Evolutionary conservation across 176 grass and related monocot genomes (phyloP).

Genomic region (Phragmites australis): DNA sequence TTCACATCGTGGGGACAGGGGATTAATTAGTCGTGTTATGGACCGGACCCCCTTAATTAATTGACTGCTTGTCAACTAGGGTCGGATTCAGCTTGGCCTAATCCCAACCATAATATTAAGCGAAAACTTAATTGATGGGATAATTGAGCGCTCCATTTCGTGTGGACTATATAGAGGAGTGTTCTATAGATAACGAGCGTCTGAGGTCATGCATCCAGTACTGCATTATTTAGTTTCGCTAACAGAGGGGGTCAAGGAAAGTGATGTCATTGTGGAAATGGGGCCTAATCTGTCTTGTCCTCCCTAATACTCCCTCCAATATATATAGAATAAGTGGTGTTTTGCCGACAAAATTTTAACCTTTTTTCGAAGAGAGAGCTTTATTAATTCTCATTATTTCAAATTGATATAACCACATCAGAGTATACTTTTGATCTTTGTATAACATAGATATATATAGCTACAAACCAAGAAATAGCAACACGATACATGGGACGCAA

Average conservation of each 20-base stretch:
- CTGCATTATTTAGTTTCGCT: slow-evolving; percentile 40
- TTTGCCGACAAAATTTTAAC: slow-evolving; percentile 10
- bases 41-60: slow-evolving; percentile 44
- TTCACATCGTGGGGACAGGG: slow-evolving; percentile 51
- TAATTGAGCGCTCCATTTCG: not conserved
- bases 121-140: not conserved
- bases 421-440: no score
- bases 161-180: no score
- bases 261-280: slow-evolving; percentile 45
- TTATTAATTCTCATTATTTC: no score
- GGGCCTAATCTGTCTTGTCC: slow-evolving; percentile 28
- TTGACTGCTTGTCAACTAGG: slow-evolving; percentile 40
- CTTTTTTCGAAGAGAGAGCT: no score
- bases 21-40: slow-evolving; percentile 48
- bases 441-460: no score
- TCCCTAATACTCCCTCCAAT: not conserved
- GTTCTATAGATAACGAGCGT: not conserved
- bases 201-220: slow-evolving; percentile 1
- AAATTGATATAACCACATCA: no score
- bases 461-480: no score
- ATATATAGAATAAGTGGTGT: not conserved
- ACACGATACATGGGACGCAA: no score
- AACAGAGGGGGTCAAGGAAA: slow-evolving; percentile 32
- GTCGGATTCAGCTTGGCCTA: not conserved
- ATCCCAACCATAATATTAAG: slow-evolving; percentile 54